A percentile compares a stretch with the other conserved stretches of the same genome.
Conservation (phyloP, 495 filamentous ascomycete genomes). For the Cercophora newfieldiana region DNA sequence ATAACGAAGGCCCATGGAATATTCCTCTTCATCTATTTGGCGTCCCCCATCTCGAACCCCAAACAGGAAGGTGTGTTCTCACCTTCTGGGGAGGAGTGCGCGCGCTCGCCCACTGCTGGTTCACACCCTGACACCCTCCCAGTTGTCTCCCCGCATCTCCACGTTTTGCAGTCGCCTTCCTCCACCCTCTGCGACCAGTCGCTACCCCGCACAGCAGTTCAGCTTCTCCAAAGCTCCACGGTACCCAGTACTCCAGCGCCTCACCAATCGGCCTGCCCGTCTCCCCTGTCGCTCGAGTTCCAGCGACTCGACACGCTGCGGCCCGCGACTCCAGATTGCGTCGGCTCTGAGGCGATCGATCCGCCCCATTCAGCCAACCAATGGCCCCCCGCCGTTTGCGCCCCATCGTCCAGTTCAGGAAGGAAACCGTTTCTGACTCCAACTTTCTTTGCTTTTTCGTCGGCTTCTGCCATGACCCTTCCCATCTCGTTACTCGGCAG, state of each 20-base stretch:
- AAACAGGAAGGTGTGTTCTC: conserved; percentile 10
- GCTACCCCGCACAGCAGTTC: background rate
- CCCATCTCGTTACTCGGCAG: background rate
- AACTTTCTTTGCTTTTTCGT: conserved; percentile 5
- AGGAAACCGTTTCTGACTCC: conserved; percentile 25
- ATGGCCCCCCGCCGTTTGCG: conserved; percentile 15
- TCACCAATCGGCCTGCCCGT: background rate
- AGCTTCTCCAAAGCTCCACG: background rate
- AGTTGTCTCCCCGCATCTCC: conserved; percentile 8
- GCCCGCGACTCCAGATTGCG: conserved; percentile 40
- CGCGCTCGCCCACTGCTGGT: no score
- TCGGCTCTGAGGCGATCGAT: conserved; percentile 19
- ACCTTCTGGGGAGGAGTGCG: background rate
- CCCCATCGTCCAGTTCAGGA: conserved; percentile 17
- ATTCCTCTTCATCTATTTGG: conserved; percentile 13
- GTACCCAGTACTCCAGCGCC: conserved; percentile 20
- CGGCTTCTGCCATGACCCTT: background rate
- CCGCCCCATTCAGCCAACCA: conserved; percentile 31
- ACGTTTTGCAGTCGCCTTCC: conserved; percentile 3
- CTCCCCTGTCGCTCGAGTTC: conserved; percentile 22
- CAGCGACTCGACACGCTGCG: conserved; percentile 26
- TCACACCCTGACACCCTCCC: background rate
- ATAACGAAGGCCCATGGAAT: conserved; percentile 15
- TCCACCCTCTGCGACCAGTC: conserved; percentile 2
- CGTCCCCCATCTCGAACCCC: background rate